Conservation (phyloP, 441 rosid species). For the Cnidoscolus chayamansa region DNA sequence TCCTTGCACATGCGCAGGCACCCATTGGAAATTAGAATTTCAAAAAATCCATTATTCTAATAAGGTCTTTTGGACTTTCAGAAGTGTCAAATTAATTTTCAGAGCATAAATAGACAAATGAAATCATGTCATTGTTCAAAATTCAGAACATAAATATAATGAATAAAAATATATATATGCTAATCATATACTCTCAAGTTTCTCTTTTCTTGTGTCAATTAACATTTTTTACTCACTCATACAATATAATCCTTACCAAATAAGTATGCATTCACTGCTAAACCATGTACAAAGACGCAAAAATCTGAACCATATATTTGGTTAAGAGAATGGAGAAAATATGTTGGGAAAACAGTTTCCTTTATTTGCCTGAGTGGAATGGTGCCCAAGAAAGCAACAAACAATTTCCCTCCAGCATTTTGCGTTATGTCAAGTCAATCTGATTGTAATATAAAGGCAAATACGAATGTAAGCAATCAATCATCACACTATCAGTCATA, state of each 20-base stretch:
- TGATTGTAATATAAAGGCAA: background rate
- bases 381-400: background rate
- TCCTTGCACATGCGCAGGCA: background rate
- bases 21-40: background rate
- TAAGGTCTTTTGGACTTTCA: background rate
- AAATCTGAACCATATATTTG: background rate
- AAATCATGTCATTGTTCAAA: background rate
- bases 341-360: background rate
- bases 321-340: background rate
- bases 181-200: background rate
- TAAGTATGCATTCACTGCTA: background rate
- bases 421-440: background rate
- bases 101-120: background rate
- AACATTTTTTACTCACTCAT: background rate
- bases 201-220: background rate
- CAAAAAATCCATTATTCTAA: background rate
- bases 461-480: background rate
- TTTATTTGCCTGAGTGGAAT: background rate
- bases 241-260: background rate
- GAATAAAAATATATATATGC: background rate
- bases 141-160: background rate
- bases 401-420: background rate
- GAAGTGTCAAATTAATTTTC: background rate
- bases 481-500: background rate
- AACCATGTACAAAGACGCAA: background rate